Conservation (phyloP, 352 stramenopile genomes). For the Halophytophthora batemanensis region DNA sequence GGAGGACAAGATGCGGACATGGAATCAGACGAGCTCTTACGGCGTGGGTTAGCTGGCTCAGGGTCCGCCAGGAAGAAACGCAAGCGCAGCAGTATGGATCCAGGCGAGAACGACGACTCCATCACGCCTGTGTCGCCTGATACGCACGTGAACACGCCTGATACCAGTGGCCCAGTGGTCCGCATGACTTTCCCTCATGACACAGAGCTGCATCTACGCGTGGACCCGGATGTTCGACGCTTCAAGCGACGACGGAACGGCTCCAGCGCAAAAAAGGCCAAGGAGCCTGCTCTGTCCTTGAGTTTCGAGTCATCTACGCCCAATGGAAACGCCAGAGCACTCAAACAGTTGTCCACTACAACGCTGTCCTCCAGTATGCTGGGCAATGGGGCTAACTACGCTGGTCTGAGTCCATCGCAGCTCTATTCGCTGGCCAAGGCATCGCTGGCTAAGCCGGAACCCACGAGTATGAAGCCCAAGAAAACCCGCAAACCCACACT, state of each 20-base stretch:
- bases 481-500: conserved; percentile 39
- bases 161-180: conserved; percentile 40
- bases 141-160: conserved; percentile 64
- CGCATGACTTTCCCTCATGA: conserved; percentile 64
- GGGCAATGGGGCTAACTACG: conserved; percentile 15
- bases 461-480: conserved; percentile 14
- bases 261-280: conserved; percentile 17
- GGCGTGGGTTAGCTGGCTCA: conserved; percentile 15
- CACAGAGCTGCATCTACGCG: conserved; percentile 26
- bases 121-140: conserved; percentile 59
- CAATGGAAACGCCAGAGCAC: conserved; percentile 10
- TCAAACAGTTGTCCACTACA: neutral
- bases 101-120: conserved; percentile 60
- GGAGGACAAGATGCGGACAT: conserved; percentile 39
- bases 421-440: conserved; percentile 25
- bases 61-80: conserved; percentile 41
- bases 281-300: conserved; percentile 22
- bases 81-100: conserved; percentile 38
- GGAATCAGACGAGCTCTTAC: conserved; percentile 40
- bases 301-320: conserved; percentile 26
- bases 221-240: conserved; percentile 41
- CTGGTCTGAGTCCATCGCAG: conserved; percentile 12
- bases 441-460: conserved; percentile 21
- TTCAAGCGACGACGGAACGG: conserved; percentile 57
- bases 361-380: neutral